Evolutionary conservation across 441 rosid genomes (phyloP).

Genomic region (Arabidopsis lyrata): DNA sequence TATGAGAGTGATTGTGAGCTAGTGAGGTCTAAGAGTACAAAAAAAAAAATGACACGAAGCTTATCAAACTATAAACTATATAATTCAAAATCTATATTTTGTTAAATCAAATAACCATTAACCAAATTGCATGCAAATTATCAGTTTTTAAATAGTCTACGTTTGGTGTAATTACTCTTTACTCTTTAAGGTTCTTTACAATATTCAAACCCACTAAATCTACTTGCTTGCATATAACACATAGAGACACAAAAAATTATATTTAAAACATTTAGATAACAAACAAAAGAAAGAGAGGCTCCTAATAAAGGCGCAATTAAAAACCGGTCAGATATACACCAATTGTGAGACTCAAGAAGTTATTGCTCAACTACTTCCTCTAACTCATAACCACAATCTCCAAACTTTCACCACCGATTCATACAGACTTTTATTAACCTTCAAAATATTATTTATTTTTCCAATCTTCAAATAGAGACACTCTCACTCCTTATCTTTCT

Average conservation of each 20-base stretch:
- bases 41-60: neutral
- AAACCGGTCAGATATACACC: slow-evolving; percentile 40
- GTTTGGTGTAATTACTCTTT: slow-evolving; percentile 27
- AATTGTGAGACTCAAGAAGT: slow-evolving; percentile 39
- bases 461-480: slow-evolving; percentile 33
- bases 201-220: slow-evolving; percentile 40
- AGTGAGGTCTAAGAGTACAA: neutral
- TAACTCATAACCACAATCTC: slow-evolving; percentile 48
- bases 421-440: slow-evolving; percentile 33
- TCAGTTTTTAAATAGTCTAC: slow-evolving; percentile 14
- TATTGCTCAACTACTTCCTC: slow-evolving; percentile 49
- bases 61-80: neutral
- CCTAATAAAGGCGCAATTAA: slow-evolving; percentile 46
- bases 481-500: slow-evolving; percentile 13
- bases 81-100: neutral
- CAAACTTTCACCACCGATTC: slow-evolving; percentile 45
- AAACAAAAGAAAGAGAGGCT: slow-evolving; percentile 5
- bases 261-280: neutral
- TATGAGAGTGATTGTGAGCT: neutral
- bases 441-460: slow-evolving; percentile 5
- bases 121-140: slow-evolving; percentile 10
- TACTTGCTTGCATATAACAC: slow-evolving; percentile 33
- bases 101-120: neutral
- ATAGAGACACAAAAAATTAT: neutral
- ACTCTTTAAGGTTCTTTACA: slow-evolving; percentile 12